Conservation (phyloP, 495 filamentous ascomycete genomes). For the Hyaloscypha finlandica region DNA sequence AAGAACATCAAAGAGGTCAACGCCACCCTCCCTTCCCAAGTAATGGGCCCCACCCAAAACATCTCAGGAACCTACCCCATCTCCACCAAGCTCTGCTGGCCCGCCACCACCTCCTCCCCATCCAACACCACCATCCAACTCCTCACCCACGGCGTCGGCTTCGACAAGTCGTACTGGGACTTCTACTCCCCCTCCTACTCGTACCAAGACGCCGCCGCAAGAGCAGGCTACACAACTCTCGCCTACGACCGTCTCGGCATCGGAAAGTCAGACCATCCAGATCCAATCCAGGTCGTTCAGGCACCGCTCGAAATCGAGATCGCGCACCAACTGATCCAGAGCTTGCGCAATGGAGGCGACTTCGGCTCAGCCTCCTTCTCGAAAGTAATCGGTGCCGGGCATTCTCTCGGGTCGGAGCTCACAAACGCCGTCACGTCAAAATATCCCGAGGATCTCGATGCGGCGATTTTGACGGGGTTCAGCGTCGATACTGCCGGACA, state of each 20-base stretch:
- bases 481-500: slow-evolving; percentile 43
- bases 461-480: slow-evolving; percentile 59
- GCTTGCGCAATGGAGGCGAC: slow-evolving; percentile 40
- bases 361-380: neutral
- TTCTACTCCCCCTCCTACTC: slow-evolving; percentile 56
- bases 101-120: slow-evolving; percentile 27
- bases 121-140: slow-evolving; percentile 43
- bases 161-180: slow-evolving; percentile 62
- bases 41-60: slow-evolving; percentile 13
- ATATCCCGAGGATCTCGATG: slow-evolving; percentile 56
- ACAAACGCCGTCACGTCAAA: slow-evolving; percentile 48
- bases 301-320: slow-evolving; percentile 52
- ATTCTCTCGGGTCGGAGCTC: slow-evolving; percentile 52
- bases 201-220: slow-evolving; percentile 57
- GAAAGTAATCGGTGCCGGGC: slow-evolving; percentile 61
- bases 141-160: slow-evolving; percentile 63
- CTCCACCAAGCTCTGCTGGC: slow-evolving; percentile 39
- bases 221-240: slow-evolving; percentile 54
- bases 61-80: slow-evolving; percentile 39
- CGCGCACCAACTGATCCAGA: slow-evolving; percentile 47
- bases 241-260: slow-evolving; percentile 61
- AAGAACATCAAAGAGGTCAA: neutral
- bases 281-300: slow-evolving; percentile 58
- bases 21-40: slow-evolving; percentile 34
- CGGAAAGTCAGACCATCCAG: slow-evolving; percentile 54